phyloP scores from a whole-genome alignment of 2,329 filamentous ascomycete species.

The Botrytis deweyae region DNA sequence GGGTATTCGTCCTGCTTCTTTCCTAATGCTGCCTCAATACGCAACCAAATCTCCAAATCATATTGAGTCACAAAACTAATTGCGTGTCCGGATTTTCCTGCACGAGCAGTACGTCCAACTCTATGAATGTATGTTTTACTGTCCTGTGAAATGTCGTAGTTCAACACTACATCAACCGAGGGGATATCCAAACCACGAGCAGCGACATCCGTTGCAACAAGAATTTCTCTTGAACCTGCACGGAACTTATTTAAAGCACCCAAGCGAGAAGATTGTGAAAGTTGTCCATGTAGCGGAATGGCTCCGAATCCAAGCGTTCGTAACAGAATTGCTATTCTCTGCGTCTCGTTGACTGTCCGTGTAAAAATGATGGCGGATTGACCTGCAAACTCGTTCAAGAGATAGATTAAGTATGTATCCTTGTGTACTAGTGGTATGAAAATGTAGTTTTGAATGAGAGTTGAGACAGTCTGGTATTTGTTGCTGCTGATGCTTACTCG shows the following conservation, averaged over 20 bases:
- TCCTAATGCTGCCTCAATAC: constrained; percentile 80
- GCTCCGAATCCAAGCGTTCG: constrained; percentile 83
- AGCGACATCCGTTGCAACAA: constrained; percentile 93
- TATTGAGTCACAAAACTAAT: constrained; percentile 85
- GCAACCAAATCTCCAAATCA: constrained; percentile 74
- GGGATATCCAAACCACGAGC: constrained; percentile 91
- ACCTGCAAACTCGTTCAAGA: constrained; percentile 85
- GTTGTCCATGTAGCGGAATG: constrained; percentile 88
- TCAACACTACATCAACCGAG: constrained; percentile 83
- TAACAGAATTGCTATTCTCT: constrained; percentile 79
- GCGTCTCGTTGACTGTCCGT: constrained; percentile 86
- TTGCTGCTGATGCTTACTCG: constrained; percentile 77
- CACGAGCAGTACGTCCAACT: constrained; percentile 83
- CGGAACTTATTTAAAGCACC: constrained; percentile 91
- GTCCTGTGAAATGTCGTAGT: constrained; percentile 80
- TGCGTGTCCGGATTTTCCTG: constrained; percentile 79
- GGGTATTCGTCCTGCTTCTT: constrained; percentile 71
- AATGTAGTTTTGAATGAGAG: constrained; percentile 80
- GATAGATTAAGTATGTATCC: constrained; percentile 82
- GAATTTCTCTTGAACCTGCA: constrained; percentile 73
- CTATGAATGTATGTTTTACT: constrained; percentile 90
- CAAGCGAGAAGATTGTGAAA: constrained; percentile 82
- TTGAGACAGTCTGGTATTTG: constrained; percentile 90
- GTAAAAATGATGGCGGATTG: constrained; percentile 88
- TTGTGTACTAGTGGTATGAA: constrained; percentile 87